These are phyloP conservation scores for Sisymbrium altissimum DNA, from an alignment of 345 rosid genomes.

Conservation along the genomic window DNA sequence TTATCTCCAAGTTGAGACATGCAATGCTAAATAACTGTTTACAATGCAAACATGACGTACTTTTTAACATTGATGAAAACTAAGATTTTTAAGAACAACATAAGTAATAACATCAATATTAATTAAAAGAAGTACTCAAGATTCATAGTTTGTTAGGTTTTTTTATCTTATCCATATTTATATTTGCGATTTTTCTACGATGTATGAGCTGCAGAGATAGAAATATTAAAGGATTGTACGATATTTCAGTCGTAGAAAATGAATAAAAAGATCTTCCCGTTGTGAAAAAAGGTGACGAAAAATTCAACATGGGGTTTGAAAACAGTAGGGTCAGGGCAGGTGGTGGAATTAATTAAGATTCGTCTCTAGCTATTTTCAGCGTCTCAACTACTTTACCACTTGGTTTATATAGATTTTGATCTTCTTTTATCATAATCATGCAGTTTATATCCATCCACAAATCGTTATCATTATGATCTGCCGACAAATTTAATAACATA, in stretches of 20 bases:
- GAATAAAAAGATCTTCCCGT: background rate
- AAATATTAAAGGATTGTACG: background rate
- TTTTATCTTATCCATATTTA: background rate
- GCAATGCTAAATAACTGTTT: background rate
- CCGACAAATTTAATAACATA: slow-evolving; percentile 10
- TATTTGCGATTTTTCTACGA: background rate
- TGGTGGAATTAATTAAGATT: slow-evolving; percentile 6
- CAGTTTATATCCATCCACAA: slow-evolving; percentile 2
- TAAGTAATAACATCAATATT: no score
- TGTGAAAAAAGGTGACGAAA: background rate
- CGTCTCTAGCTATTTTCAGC: background rate
- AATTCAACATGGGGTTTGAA: background rate
- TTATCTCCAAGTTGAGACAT: background rate
- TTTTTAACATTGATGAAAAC: no score
- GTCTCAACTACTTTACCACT: slow-evolving; percentile 22
- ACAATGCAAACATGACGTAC: background rate
- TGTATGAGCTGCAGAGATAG: background rate
- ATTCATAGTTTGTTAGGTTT: background rate
- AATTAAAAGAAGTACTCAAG: background rate
- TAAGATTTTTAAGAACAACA: no score
- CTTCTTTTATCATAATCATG: slow-evolving; percentile 11
- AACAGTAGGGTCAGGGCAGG: background rate
- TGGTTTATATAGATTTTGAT: background rate
- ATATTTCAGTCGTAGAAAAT: background rate
- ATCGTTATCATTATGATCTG: slow-evolving; percentile 15